Conservation (phyloP, 2,329 filamentous ascomycete species). For the Sporothrix protearum region DNA sequence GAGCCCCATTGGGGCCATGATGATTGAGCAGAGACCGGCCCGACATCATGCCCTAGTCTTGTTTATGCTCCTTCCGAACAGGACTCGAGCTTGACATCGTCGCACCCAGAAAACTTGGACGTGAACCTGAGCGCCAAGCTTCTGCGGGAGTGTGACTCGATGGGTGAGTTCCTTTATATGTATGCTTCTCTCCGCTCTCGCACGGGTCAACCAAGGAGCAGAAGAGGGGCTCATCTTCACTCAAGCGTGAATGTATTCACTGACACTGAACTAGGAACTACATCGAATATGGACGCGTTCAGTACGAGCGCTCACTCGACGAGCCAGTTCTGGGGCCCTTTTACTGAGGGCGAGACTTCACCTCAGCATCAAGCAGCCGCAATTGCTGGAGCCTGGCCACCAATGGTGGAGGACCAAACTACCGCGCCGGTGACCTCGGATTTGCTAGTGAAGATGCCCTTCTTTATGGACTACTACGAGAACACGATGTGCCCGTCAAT, state of each 20-base stretch:
- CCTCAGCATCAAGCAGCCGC: slow-evolving; percentile 41
- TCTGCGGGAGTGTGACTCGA: slow-evolving; percentile 53
- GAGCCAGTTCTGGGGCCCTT: slow-evolving; percentile 47
- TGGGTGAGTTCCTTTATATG: slow-evolving; percentile 47
- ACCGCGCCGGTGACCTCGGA: slow-evolving; percentile 53
- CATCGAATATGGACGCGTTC: slow-evolving; percentile 52
- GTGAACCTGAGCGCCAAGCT: slow-evolving; percentile 52
- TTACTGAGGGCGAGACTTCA: slow-evolving; percentile 45
- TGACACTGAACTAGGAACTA: slow-evolving; percentile 17
- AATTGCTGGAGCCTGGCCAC: slow-evolving; percentile 39
- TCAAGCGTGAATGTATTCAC: neutral
- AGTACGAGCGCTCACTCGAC: slow-evolving; percentile 49
- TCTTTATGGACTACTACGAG: slow-evolving; percentile 90
- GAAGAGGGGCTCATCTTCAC: neutral
- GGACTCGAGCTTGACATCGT: slow-evolving; percentile 55
- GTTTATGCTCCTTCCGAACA: slow-evolving; percentile 59
- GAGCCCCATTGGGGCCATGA: slow-evolving; percentile 53
- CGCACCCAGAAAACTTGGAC: slow-evolving; percentile 58
- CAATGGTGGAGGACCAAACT: slow-evolving; percentile 41
- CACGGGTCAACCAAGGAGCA: slow-evolving; percentile 14
- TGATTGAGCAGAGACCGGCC: slow-evolving; percentile 55
- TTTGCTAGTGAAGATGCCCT: slow-evolving; percentile 74
- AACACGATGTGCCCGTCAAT: slow-evolving; percentile 89
- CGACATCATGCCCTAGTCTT: slow-evolving; percentile 59
- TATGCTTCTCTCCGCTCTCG: slow-evolving; percentile 30